phyloP scores from a whole-genome alignment of 2,329 filamentous ascomycete species.

The Calonectria pseudoturangicola region DNA sequence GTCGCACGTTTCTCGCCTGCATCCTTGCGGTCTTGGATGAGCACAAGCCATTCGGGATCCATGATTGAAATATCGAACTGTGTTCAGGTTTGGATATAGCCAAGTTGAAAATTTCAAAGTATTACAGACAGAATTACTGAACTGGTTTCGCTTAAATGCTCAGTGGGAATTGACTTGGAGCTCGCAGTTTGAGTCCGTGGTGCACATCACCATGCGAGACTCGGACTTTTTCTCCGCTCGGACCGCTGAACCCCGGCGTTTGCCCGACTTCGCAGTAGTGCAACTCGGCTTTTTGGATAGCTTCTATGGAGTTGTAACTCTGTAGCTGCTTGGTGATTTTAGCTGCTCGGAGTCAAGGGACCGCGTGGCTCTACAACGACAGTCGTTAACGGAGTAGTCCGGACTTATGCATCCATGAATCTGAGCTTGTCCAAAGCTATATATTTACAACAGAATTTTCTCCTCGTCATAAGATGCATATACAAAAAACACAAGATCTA shows the following conservation, averaged over 20 bases:
- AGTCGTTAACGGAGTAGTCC: too few relatives aligned
- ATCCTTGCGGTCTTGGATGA: conserved; percentile 14
- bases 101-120: too few relatives aligned
- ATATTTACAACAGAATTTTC: background rate
- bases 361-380: background rate
- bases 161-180: too few relatives aligned
- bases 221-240: conserved; percentile 20
- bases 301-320: background rate
- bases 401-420: background rate
- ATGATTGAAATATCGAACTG: background rate
- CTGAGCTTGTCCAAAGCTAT: background rate
- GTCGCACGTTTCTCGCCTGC: background rate
- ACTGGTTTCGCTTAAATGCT: background rate
- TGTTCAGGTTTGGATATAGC: too few relatives aligned
- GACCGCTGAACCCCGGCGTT: background rate
- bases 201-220: background rate
- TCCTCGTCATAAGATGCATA: background rate
- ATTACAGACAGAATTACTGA: background rate
- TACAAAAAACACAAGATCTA: background rate
- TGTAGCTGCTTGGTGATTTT: too few relatives aligned
- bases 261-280: background rate
- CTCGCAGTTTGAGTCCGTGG: background rate
- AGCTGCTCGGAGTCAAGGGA: conserved; percentile 9
- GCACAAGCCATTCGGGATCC: conserved; percentile 10
- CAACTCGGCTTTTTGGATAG: background rate